Percentiles rank a stretch among this genome's conserved stretches.
These are phyloP conservation scores for Chrysoporthe deuterocubensis DNA, from an alignment of 2,329 filamentous ascomycete species.

Conservation along the genomic window DNA sequence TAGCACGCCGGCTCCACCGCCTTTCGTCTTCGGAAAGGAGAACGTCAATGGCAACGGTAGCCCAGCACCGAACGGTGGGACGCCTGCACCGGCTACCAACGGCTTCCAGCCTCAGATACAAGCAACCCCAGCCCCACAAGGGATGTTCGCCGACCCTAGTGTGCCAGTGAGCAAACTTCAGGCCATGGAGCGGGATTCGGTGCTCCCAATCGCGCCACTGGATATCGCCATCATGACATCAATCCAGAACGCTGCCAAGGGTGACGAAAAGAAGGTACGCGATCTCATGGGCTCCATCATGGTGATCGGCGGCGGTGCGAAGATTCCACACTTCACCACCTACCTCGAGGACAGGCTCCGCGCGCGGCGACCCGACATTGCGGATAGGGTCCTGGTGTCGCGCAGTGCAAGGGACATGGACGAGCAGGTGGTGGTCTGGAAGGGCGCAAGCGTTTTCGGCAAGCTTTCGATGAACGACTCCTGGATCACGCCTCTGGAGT, in stretches of 20 bases:
- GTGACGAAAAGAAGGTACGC: conserved; percentile 89
- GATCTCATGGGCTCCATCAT: conserved; percentile 91
- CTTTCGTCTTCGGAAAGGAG: conserved; percentile 60
- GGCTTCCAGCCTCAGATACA: conserved; percentile 41
- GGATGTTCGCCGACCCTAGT: conserved; percentile 56
- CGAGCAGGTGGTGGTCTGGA: conserved; percentile 97
- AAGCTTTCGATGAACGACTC: conserved; percentile 92
- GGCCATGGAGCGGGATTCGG: conserved; percentile 74
- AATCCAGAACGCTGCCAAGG: conserved; percentile 83
- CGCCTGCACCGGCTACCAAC: conserved; percentile 45
- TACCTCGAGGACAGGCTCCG: conserved; percentile 85
- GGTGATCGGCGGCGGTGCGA: conserved; percentile 84
- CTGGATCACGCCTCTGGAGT: conserved; percentile 89
- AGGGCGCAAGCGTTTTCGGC: conserved; percentile 95
- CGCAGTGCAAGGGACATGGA: conserved; percentile 89
- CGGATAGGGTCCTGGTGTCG: conserved; percentile 65
- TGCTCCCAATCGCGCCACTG: conserved; percentile 81
- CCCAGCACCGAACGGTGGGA: conserved; percentile 57
- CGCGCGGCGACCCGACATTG: conserved; percentile 63
- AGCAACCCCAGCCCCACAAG: conserved; percentile 40
- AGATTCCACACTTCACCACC: conserved; percentile 77
- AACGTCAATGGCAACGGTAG: conserved; percentile 51
- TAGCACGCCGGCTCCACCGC: conserved; percentile 66
- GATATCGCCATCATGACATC: conserved; percentile 89
- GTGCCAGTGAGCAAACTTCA: conserved; percentile 56